These are phyloP conservation scores for Pseudocercospora musae DNA, from an alignment of 2,329 filamentous ascomycete species.

Conservation along the genomic window DNA sequence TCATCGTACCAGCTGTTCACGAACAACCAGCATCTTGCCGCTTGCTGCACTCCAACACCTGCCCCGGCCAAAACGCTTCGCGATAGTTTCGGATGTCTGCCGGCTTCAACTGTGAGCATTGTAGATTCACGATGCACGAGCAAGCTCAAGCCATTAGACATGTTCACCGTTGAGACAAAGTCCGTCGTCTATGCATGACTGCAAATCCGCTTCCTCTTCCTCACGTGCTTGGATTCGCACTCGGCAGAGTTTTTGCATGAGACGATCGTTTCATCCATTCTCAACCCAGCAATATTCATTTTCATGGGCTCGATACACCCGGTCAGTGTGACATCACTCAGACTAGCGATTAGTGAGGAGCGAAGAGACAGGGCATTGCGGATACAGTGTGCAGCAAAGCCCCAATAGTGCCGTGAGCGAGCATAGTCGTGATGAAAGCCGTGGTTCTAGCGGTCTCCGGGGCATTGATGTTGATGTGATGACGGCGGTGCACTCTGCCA, in stretches of 20 bases:
- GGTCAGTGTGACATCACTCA: not conserved
- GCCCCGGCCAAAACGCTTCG: not conserved
- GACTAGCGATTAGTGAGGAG: not conserved
- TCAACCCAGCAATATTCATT: not conserved
- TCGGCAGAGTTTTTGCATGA: not conserved
- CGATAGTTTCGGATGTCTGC: not conserved
- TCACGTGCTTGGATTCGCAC: not conserved
- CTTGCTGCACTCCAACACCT: too few species aligned
- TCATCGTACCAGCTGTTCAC: too few species aligned
- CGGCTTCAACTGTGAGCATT: not conserved
- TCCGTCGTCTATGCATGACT: not conserved
- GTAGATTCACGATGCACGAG: not conserved
- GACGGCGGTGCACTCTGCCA: not conserved
- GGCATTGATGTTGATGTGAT: not conserved
- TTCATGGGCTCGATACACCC: not conserved
- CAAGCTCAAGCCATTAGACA: not conserved
- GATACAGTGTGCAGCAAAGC: not conserved
- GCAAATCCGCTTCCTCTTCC: not conserved
- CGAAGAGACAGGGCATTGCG: not conserved
- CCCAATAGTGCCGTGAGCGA: not conserved
- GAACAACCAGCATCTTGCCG: too few species aligned
- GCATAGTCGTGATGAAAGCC: not conserved
- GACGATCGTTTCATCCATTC: not conserved
- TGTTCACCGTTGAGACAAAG: not conserved
- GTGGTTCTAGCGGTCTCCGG: not conserved